Conservation (phyloP, 306 rosid species). For the Fragaria nilgerrensis region DNA sequence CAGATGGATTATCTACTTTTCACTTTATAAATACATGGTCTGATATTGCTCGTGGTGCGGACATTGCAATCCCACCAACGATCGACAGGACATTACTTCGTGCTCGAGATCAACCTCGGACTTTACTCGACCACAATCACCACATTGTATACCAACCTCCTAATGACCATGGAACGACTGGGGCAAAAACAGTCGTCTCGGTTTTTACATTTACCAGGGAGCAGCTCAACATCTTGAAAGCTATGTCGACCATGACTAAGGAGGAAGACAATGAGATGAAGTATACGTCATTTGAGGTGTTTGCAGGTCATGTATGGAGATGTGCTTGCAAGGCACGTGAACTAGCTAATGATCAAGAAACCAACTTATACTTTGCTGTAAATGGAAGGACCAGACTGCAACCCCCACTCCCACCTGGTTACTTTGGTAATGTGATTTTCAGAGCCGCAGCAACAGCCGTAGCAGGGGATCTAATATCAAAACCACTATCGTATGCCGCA, state of each 20-base stretch:
- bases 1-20: neutral
- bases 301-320: constrained; percentile 52
- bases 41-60: neutral
- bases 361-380: constrained; percentile 48
- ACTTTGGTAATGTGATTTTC: neutral
- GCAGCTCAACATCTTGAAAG: constrained; percentile 51
- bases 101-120: neutral
- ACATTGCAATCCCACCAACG: neutral
- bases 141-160: neutral
- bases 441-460: neutral
- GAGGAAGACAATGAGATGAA: neutral
- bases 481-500: constrained; percentile 74
- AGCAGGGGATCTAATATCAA: constrained; percentile 40
- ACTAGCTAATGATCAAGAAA: neutral
- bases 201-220: constrained; percentile 55
- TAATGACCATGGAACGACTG: neutral
- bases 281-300: constrained; percentile 14
- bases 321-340: constrained; percentile 40
- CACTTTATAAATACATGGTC: constrained; percentile 64
- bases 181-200: constrained; percentile 33
- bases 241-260: constrained; percentile 29
- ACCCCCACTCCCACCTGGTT: constrained; percentile 20
- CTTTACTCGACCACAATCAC: neutral
- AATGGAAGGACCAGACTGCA: constrained; percentile 72
- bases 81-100: neutral